Evolutionary conservation across 306 rosid genomes (phyloP).

Genomic region (Sphenostylis stenocarpa): DNA sequence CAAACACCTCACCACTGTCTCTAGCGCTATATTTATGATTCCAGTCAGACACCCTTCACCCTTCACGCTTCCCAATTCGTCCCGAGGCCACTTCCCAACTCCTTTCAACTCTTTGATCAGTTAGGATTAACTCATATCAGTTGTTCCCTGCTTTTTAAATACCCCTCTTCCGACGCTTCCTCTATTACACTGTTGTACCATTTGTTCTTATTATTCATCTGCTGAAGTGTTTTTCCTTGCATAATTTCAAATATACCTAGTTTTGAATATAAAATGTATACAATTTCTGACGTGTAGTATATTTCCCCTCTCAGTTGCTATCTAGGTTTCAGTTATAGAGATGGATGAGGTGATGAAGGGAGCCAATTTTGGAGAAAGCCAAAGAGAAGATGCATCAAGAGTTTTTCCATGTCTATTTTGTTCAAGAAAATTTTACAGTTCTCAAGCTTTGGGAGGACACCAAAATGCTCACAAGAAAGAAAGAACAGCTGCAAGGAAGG

Average conservation of each 20-base stretch:
- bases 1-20: constrained; percentile 54
- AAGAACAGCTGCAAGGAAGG: constrained; percentile 71
- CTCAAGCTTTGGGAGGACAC: constrained; percentile 91
- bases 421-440: constrained; percentile 75
- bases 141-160: neutral
- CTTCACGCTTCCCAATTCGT: constrained; percentile 59
- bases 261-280: neutral
- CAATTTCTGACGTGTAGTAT: neutral
- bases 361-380: constrained; percentile 33
- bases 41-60: constrained; percentile 20
- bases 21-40: constrained; percentile 46
- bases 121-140: constrained; percentile 28
- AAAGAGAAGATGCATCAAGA: constrained; percentile 45
- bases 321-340: constrained; percentile 29
- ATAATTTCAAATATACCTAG: neutral
- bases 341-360: constrained; percentile 49
- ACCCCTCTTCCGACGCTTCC: neutral
- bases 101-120: constrained; percentile 37
- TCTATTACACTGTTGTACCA: constrained; percentile 9
- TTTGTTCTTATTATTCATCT: constrained; percentile 21
- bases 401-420: constrained; percentile 75
- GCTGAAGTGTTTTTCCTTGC: neutral
- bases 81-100: constrained; percentile 47
- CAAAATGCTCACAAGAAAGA: constrained; percentile 94
- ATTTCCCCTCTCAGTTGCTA: neutral